Conservation (phyloP, 2,329 filamentous ascomycete species). For the Neodidymelliopsis sp. region DNA sequence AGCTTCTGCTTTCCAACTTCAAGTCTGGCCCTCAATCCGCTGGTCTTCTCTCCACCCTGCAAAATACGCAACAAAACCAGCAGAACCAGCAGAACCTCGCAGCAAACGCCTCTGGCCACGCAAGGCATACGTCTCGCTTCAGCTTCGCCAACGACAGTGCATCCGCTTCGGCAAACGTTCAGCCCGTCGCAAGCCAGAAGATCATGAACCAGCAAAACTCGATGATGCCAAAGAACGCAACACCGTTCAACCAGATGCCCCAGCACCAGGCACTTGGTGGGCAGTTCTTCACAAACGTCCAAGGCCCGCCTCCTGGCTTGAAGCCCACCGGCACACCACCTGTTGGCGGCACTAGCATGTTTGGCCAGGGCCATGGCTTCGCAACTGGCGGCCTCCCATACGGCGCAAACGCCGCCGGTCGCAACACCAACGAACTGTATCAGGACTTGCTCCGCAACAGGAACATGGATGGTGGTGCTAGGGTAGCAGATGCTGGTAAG, state of each 20-base stretch:
- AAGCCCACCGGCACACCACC: constrained; percentile 96
- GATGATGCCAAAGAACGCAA: constrained; percentile 72
- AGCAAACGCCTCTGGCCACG: constrained; percentile 72
- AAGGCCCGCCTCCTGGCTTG: constrained; percentile 90
- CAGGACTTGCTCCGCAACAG: constrained; percentile 80
- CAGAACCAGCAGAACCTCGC: constrained; percentile 54
- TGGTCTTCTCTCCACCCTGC: constrained; percentile 60
- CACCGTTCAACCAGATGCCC: constrained; percentile 59
- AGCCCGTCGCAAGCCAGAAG: constrained; percentile 79
- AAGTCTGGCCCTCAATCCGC: constrained; percentile 61
- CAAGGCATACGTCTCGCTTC: constrained; percentile 84
- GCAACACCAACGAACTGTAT: constrained; percentile 77
- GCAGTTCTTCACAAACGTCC: constrained; percentile 84
- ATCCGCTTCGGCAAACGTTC: constrained; percentile 68
- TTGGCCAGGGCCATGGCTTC: constrained; percentile 87
- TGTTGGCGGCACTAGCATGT: constrained; percentile 80
- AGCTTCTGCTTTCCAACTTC: constrained; percentile 68
- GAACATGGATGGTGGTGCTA: constrained; percentile 67
- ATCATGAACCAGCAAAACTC: constrained; percentile 84
- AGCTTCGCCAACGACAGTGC: constrained; percentile 81
- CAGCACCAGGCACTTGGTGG: constrained; percentile 64
- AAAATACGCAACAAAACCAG: constrained; percentile 56
- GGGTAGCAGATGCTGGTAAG: constrained; percentile 87
- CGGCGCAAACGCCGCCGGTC: constrained; percentile 65
- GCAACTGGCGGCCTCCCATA: constrained; percentile 73